Conservation (phyloP, 129 eudicot genomes). For the Saussurea involucrata region DNA sequence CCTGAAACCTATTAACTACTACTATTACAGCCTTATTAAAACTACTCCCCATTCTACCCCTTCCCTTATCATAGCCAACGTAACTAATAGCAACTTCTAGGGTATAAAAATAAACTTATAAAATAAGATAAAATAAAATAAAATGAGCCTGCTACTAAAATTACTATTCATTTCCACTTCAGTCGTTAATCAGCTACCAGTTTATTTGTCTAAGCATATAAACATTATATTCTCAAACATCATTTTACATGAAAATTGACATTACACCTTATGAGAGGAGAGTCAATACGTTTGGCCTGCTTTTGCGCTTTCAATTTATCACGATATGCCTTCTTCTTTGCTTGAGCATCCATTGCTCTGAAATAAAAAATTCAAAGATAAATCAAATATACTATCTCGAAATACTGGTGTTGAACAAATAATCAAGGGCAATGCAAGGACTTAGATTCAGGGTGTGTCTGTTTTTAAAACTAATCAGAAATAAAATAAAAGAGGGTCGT, state of each 20-base stretch:
- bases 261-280: constrained; percentile 83
- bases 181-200: background rate
- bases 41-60: no score
- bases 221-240: background rate
- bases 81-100: no score
- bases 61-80: no score
- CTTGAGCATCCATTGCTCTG: constrained; percentile 66
- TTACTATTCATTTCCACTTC: background rate
- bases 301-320: constrained; percentile 70
- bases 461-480: no score
- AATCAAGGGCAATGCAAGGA: no score
- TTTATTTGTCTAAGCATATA: background rate
- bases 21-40: no score
- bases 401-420: background rate
- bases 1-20: no score
- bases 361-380: constrained; percentile 1
- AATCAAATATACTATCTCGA: background rate
- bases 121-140: background rate
- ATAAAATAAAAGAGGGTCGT: no score
- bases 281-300: constrained; percentile 70
- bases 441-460: no score
- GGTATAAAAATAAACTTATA: background rate
- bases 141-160: background rate
- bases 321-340: constrained; percentile 77
- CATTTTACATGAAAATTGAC: background rate